Base-by-base conservation (phyloP, 257 asterid species). In the Pogostemon cablin region DNA sequence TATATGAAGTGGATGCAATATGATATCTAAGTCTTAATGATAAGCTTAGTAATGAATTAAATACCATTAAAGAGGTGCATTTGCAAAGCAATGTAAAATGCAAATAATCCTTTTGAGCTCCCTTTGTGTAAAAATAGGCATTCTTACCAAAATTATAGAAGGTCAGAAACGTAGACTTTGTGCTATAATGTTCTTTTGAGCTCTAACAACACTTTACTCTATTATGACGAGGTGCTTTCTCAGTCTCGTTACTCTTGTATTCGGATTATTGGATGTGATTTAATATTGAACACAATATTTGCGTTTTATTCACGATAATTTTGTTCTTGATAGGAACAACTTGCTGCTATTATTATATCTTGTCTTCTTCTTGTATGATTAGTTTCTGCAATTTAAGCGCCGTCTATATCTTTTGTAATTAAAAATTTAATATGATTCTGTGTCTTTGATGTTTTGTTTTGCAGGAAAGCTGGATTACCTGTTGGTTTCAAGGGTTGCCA, bases 401-500 rank as follows among this genome's bases (percentile, higher is more conserved):
- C 0, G n/a, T 42, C 40, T 38, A 35, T 44, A 10, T 65, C 62
- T 12, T 37, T 10, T 61, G 20, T 74, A 17, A 11, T 74, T 41
- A 48, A 52, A 47, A 12, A 41, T 60, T 68, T 3, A 55, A 7
- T 69, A 7, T 46, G 12, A 47, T 32, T 60, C 42, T 62, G 53
- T 64, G 61, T 80, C 60, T 74, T 68, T 72, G 43, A 53, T 75
- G 65, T 70, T 69, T 57, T 78, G 68, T 43, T 63, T 74, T 55
- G 60, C 83, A 93, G 97, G 88, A 93, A 90, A 87, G 90, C 92
- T 69, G 97, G 93, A 70, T 73, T 88, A 47, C 92, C 98, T 48
- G 85, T 90, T 57, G 97, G 98, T 54, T 93, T 83, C 78, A 93
- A 93, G 81, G 89, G 92, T 34, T 93, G 89, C 81, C 97, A 87